A percentile compares a stretch with the other conserved stretches of the same genome.
Evolutionary conservation across 805 yeast genomes (phyloP).

Genomic region (Nakazawaea wickerhamii): DNA sequence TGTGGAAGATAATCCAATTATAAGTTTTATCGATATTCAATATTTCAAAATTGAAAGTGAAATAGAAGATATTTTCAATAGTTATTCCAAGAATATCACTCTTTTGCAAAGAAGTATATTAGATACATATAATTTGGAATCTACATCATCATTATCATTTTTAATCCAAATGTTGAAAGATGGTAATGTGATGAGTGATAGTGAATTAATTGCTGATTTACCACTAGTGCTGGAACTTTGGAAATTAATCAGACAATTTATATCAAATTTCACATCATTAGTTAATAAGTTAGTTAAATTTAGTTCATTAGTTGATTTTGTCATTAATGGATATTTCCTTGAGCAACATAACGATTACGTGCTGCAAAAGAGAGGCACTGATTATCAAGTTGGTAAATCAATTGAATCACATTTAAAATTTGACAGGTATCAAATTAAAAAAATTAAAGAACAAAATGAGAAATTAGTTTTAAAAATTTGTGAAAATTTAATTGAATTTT

Average conservation of each 20-base stretch:
- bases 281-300: constrained; percentile 40
- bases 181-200: constrained; percentile 8
- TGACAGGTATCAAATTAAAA: constrained; percentile 36
- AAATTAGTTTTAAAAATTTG: constrained; percentile 24
- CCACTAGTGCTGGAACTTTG: constrained; percentile 55
- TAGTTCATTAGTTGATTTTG: constrained; percentile 51
- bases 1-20: constrained; percentile 58
- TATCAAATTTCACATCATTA: constrained; percentile 32
- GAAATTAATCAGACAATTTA: constrained; percentile 39
- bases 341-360: constrained; percentile 16
- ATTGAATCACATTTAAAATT: constrained; percentile 34
- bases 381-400: constrained; percentile 21
- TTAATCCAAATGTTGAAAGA: constrained; percentile 8
- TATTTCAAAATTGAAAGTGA: constrained; percentile 32
- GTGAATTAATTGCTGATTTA: constrained; percentile 31
- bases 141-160: constrained; percentile 6
- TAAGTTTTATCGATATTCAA: constrained; percentile 54
- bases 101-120: constrained; percentile 31
- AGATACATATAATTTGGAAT: constrained; percentile 13
- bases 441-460: constrained; percentile 28
- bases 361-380: constrained; percentile 23
- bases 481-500: constrained; percentile 21
- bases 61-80: constrained; percentile 36
- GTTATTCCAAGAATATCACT: constrained; percentile 34
- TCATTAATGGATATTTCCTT: constrained; percentile 44